Base-by-base conservation (phyloP, 2,329 filamentous ascomycete species). In the Neodidymelliopsis sp. region DNA sequence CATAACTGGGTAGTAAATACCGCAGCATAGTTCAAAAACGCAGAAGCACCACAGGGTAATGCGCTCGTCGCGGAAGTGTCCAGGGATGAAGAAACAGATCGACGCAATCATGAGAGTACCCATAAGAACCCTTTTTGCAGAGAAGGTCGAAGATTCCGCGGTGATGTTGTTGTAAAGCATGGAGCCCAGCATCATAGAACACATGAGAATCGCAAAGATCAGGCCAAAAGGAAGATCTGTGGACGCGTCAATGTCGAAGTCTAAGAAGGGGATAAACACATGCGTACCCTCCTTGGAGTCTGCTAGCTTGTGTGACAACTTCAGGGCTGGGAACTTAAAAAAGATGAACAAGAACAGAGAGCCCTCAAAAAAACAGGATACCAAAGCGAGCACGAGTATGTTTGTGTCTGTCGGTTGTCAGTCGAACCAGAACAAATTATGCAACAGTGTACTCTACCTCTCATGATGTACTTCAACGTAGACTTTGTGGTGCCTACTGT, bases 281-380 rank as follows among this genome's bases (percentile, higher is more conserved):
- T 29, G 36, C 61, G 47, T 61, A 66, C 67, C 62, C 19, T 60
- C 56, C 39, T 59, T 60, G n/a, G 63, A 60, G 12, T 60, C 64
- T 8, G 64, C 51, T 16, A 67, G 22, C 29, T 68, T 59, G 30
- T 70, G 67, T 28, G 59, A 64, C 9, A 67, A 53, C 43, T 66
- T 79, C n/a, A 86, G 69, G 3, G 81, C 78, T 1, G 81, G 79
- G 0, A 81, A 80, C 79, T 83, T 85, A 72, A 84, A 84, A 66
- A 84, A 85, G 47, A 86, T 80, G 60, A 85, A 85, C 9, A 86
- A 74, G 60, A 85, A 85, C 74, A 85, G 82, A 20, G 81, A 77
- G 15, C 82, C 82, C 67, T 86, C 84, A 59, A 85, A 84, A 62
- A 83, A 77, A 49, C 78, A 83, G 4, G 81, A 80, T 3, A 78